These are phyloP conservation scores for Senna siamea DNA, from an alignment of 306 rosid genomes.

Conservation along the genomic window DNA sequence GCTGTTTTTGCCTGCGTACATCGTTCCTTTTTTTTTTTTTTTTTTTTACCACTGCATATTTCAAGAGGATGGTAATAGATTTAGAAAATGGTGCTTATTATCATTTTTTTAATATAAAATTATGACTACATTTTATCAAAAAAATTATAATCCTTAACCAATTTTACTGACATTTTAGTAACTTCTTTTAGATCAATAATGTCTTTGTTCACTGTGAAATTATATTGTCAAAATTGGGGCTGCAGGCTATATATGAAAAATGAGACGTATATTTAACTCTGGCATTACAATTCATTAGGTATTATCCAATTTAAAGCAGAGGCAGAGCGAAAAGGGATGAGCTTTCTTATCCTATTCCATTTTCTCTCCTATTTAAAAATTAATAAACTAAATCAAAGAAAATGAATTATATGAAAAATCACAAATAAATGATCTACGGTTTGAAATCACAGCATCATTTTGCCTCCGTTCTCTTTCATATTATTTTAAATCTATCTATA, in stretches of 20 bases:
- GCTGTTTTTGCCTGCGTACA: no score
- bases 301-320: constrained; percentile 1
- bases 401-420: constrained; percentile 17
- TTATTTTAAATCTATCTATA: no score
- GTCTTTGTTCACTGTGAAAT: no score
- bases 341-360: background rate
- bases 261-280: background rate
- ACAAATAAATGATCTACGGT: background rate
- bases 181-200: no score
- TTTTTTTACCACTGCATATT: background rate
- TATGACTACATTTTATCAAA: no score
- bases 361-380: background rate
- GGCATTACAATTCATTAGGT: background rate
- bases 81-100: background rate
- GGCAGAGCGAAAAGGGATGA: background rate
- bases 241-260: background rate
- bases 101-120: no score
- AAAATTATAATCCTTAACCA: no score
- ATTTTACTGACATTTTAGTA: no score
- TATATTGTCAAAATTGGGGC: background rate
- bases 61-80: background rate
- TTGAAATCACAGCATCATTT: no score
- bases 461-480: no score
- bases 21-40: no score
- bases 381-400: constrained; percentile 9